Evolutionary conservation across 2,329 filamentous ascomycete species (phyloP).

Genomic region (Fusarium foetens): DNA sequence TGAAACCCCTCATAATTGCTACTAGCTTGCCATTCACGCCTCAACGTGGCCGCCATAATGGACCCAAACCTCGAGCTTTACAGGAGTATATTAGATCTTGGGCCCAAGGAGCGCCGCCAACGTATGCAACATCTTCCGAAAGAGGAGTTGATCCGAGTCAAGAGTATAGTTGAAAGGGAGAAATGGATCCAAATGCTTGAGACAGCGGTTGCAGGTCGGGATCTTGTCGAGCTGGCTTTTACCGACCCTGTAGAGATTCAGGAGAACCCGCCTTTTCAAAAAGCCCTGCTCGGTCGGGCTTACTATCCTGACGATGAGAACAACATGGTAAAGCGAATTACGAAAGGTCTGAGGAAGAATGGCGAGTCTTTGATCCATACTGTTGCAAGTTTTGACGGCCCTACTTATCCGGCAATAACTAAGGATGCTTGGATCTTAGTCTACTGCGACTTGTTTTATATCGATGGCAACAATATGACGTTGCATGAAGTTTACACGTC

Average conservation of each 20-base stretch:
- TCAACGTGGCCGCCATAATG: background rate
- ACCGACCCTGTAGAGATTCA: accelerated
- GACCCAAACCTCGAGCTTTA: conserved; percentile 13
- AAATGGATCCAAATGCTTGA: background rate
- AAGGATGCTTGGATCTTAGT: conserved; percentile 25
- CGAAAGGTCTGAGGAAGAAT: background rate
- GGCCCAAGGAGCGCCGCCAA: background rate
- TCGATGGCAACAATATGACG: background rate
- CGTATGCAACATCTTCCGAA: background rate
- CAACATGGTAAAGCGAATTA: background rate
- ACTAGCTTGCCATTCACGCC: background rate
- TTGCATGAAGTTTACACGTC: conserved; percentile 12
- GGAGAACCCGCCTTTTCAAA: background rate
- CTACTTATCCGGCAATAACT: background rate
- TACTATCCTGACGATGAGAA: background rate
- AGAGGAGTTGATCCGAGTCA: background rate
- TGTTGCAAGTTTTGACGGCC: background rate
- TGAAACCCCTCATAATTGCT: background rate
- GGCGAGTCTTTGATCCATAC: background rate
- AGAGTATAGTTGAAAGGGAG: background rate
- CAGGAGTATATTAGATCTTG: conserved; percentile 13
- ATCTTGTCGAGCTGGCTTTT: background rate
- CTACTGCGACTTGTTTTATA: conserved; percentile 23
- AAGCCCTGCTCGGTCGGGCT: background rate
- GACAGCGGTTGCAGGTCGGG: background rate